Evolutionary conservation across 2,329 filamentous ascomycete genomes (phyloP).

Genomic region (Ceratocystis smalleyi): DNA sequence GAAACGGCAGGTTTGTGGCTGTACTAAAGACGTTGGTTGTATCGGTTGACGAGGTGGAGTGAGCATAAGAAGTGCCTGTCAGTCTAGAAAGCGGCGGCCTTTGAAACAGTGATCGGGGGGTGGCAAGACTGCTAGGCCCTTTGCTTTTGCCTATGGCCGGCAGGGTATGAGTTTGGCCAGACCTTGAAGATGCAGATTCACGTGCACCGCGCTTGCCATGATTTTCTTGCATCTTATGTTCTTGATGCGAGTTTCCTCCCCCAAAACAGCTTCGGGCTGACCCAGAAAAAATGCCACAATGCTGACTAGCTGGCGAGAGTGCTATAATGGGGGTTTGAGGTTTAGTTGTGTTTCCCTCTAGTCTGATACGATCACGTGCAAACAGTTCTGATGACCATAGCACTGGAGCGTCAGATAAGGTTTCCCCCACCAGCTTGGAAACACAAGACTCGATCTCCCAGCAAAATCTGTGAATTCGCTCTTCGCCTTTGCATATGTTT

Average conservation of each 20-base stretch:
- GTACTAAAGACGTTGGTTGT: conserved; percentile 40
- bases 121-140: conserved; percentile 23
- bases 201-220: conserved; percentile 25
- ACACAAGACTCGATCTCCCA: conserved; percentile 80
- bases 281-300: conserved; percentile 40
- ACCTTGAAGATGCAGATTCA: neutral
- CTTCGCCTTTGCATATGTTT: conserved; percentile 89
- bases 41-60: conserved; percentile 44
- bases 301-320: conserved; percentile 34
- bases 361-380: conserved; percentile 53
- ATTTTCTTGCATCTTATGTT: conserved; percentile 39
- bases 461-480: conserved; percentile 84
- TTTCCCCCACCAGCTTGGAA: conserved; percentile 70
- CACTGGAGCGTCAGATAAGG: conserved; percentile 68
- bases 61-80: conserved; percentile 41
- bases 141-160: neutral
- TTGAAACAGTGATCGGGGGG: conserved; percentile 82
- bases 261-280: conserved; percentile 26
- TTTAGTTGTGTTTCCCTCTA: conserved; percentile 30
- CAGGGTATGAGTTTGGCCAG: neutral
- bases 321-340: conserved; percentile 24
- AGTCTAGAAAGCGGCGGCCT: conserved; percentile 45
- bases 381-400: conserved; percentile 88
- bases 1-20: conserved; percentile 31
- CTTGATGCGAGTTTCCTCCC: neutral